phyloP scores from a whole-genome alignment of 768 basidiomycete species.

The Leccinum subgranulosum region DNA sequence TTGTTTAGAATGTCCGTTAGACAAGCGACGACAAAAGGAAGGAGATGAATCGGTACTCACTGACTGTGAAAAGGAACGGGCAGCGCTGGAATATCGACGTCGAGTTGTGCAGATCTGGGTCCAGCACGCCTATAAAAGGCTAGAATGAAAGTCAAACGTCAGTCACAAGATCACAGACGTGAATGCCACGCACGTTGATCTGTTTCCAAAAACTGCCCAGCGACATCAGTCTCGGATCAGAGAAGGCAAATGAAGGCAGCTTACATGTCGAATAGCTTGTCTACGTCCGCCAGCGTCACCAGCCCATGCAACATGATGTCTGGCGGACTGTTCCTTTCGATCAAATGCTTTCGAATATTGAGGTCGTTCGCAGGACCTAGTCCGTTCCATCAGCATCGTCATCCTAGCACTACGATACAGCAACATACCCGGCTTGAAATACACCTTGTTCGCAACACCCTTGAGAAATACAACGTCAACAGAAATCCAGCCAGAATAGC shows the following conservation, averaged over 20 bases:
- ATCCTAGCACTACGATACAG: not conserved
- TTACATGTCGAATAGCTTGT: conserved; percentile 81
- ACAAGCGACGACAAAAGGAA: not conserved
- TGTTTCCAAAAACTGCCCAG: conserved; percentile 61
- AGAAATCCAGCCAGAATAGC: not conserved
- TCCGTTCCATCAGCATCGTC: not conserved
- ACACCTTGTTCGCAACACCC: conserved; percentile 80
- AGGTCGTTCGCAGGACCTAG: conserved; percentile 72
- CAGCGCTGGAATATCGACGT: conserved; percentile 76
- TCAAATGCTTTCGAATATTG: conserved; percentile 62
- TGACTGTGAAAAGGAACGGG: conserved; percentile 88
- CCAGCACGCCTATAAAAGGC: conserved; percentile 74
- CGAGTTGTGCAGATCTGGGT: conserved; percentile 78
- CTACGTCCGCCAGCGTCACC: conserved; percentile 74
- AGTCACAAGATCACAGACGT: not conserved
- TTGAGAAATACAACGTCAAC: conserved; percentile 26
- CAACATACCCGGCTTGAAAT: conserved; percentile 68
- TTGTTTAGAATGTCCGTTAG: not conserved
- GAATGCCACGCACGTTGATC: conserved; percentile 54
- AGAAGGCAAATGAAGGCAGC: conserved; percentile 25
- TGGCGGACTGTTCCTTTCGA: conserved; percentile 76
- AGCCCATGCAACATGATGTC: conserved; percentile 80
- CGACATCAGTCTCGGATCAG: conserved; percentile 1
- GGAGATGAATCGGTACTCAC: conserved; percentile 39
- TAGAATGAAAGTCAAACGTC: conserved; percentile 7